Evolutionary conservation across 2,329 filamentous ascomycete species (phyloP), one percentile per base, ranked within the genome.

Genomic region (Curvularia eragrostidis): DNA sequence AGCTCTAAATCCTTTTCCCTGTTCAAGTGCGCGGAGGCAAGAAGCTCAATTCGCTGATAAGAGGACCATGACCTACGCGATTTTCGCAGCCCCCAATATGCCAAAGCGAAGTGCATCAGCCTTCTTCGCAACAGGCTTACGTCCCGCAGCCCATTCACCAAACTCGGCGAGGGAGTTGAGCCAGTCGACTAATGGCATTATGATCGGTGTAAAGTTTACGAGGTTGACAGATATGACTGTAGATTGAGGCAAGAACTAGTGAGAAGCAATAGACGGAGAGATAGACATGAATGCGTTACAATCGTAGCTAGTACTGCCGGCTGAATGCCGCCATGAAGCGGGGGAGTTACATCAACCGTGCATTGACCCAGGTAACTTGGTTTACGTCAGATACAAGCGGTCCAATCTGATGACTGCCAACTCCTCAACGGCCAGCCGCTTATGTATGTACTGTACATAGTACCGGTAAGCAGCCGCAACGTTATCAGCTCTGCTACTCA

Each of bases 21-120:
- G 13, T n/a, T 12, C 32, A n/a, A 36, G 10, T 2, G 32, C 15
- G 6, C n/a, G 13, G 13, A 36, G 32, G 10, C 3, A 36, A n/a
- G 15, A 5, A 36, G 13, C 32, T n/a, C 3, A n/a, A 36, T 3
- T 36, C 32, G 32, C 32, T n/a, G 32, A 36, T n/a, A 36, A 15
- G 15, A 36, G 4, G n/a, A 12, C 12, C 13, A 44, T 15, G 10
- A 61, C 56, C 44, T 56, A 76, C 70, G 70, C 75, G 48, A 78
- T 77, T 9, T 67, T 71, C 0, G 72, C 69, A 3, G 75, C 75
- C 7, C 76, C 76, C 6, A 78, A 48, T 5, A 78, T 67, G 2
- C 76, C 75, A 54, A 78, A 64, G 1, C 68, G 62, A 28, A 78
- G 39, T 4, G 70, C 74, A 54, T 63, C 63, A 13, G 56, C 54